Base-by-base conservation (phyloP, 345 rosid genomes). In the Schrenkiella parvula region DNA sequence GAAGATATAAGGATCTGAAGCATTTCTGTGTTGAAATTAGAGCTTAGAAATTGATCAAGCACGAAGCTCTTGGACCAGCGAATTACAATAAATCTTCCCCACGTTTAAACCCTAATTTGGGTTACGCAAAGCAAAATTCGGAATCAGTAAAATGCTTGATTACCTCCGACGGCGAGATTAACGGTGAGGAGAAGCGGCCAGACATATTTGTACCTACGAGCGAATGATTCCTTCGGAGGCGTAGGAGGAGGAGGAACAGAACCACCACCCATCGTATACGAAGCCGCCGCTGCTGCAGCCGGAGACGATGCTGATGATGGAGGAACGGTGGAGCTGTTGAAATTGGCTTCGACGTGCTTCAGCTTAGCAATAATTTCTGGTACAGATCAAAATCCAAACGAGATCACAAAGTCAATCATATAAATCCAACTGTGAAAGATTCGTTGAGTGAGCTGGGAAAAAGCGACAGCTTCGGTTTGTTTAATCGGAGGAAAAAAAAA, bases 81-180 rank as follows among this genome's bases (percentile, higher is more conserved):
- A n/a, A n/a, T n/a, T n/a, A n/a, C n/a, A n/a, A n/a, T n/a, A n/a
- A n/a, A n/a, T n/a, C n/a, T n/a, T n/a, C n/a, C n/a, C n/a, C n/a
- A n/a, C n/a, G n/a, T n/a, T n/a, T n/a, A n/a, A n/a, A n/a, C n/a
- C n/a, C n/a, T n/a, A n/a, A n/a, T n/a, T n/a, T n/a, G n/a, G n/a
- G n/a, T n/a, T n/a, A n/a, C n/a, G n/a, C n/a, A n/a, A n/a, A n/a
- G n/a, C n/a, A n/a, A n/a, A n/a, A n/a, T 23, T 38, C 7, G 0
- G 53, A 39, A 64, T n/a, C 15, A 39, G 48, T 12, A 7, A 57
- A 8, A 35, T 17, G 14, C 2, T 4, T 21, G 69, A 56, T 52
- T 63, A 93, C 98, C 97, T 88, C 95, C 98, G 66, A 85, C 82
- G 51, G 82, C 82, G 46, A 87, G 80, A 83, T 93, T 93, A 53